A percentile compares a stretch with the other conserved stretches of the same genome.
Evolutionary conservation across 2,329 filamentous ascomycete species (phyloP).

Genomic region (Aspergillus amoenus): DNA sequence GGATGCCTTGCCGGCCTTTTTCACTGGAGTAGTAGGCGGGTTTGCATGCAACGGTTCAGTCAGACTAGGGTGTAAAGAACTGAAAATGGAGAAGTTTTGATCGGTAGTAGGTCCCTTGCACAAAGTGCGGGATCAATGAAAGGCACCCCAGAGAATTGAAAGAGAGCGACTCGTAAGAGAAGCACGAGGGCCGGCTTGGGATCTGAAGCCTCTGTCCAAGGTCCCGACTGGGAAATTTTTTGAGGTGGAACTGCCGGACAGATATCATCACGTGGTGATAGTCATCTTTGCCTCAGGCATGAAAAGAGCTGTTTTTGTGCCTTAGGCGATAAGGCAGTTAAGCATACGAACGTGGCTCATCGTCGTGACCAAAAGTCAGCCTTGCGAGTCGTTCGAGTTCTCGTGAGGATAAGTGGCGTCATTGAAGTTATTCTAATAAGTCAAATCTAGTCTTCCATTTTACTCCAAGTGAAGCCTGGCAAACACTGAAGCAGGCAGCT

Average conservation of each 20-base stretch:
- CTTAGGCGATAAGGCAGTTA: slow-evolving; percentile 15
- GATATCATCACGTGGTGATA: slow-evolving; percentile 46
- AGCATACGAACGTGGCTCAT: not conserved
- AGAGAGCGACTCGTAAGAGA: slow-evolving; percentile 26
- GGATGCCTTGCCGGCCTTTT: not conserved
- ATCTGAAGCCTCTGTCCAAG: slow-evolving; percentile 20
- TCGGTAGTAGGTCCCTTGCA: not conserved
- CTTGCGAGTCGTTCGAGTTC: not conserved
- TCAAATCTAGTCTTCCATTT: not conserved
- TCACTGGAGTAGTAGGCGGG: slow-evolving; percentile 13
- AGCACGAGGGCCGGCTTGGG: slow-evolving; percentile 18
- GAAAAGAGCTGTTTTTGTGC: not conserved
- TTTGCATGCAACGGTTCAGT: slow-evolving; percentile 11
- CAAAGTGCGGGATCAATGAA: slow-evolving; percentile 9
- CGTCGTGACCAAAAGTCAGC: not conserved
- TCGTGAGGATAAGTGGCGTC: slow-evolving; percentile 4
- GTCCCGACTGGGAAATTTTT: slow-evolving; percentile 41
- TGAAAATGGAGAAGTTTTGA: not conserved
- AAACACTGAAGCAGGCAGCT: not conserved
- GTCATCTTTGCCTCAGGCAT: slow-evolving; percentile 21
- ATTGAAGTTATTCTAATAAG: not conserved
- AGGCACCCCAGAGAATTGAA: not conserved
- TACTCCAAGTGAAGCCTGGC: not conserved
- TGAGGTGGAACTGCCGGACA: slow-evolving; percentile 32
- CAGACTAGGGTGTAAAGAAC: not conserved